A percentile compares a stretch with the other conserved stretches of the same genome.
Evolutionary conservation across 768 basidiomycete species (phyloP).

Genomic region (Boletus rufocinnamomeus): DNA sequence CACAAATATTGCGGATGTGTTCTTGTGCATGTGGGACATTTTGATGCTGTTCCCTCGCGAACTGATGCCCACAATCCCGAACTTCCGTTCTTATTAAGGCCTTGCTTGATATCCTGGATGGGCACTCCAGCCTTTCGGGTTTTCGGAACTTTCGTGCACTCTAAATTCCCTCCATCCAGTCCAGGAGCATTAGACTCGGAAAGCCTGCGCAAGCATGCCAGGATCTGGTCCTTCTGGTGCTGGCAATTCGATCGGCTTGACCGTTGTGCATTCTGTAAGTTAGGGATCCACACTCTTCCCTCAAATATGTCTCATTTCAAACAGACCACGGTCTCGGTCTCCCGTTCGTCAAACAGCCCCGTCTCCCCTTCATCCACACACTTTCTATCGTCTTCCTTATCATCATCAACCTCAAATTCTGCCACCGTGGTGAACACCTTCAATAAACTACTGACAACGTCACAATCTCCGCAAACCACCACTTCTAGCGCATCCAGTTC

Average conservation of each 20-base stretch:
- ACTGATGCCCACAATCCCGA: neutral
- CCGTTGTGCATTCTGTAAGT: slow-evolving; percentile 3
- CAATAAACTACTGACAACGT: neutral
- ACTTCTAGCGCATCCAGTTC: neutral
- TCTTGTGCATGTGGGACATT: slow-evolving; percentile 7
- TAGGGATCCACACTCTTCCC: neutral
- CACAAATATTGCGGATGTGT: slow-evolving; percentile 5
- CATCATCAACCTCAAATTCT: neutral
- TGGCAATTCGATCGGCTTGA: neutral
- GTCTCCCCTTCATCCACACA: neutral
- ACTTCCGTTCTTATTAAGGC: slow-evolving; percentile 11
- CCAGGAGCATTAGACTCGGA: neutral
- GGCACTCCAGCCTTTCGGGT: neutral
- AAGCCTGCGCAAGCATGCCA: neutral
- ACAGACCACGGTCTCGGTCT: slow-evolving; percentile 1
- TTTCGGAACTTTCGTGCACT: neutral
- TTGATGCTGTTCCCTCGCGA: slow-evolving; percentile 13
- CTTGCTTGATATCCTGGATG: neutral
- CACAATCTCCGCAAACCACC: neutral
- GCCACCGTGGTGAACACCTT: neutral
- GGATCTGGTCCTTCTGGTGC: neutral
- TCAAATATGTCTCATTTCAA: neutral
- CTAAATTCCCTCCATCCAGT: neutral
- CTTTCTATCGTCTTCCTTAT: neutral
- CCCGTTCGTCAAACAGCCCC: neutral